A percentile compares a stretch with the other conserved stretches of the same genome.
phyloP scores from a whole-genome alignment of 257 asterid genomes.

The Dorcoceras hygrometricum region DNA sequence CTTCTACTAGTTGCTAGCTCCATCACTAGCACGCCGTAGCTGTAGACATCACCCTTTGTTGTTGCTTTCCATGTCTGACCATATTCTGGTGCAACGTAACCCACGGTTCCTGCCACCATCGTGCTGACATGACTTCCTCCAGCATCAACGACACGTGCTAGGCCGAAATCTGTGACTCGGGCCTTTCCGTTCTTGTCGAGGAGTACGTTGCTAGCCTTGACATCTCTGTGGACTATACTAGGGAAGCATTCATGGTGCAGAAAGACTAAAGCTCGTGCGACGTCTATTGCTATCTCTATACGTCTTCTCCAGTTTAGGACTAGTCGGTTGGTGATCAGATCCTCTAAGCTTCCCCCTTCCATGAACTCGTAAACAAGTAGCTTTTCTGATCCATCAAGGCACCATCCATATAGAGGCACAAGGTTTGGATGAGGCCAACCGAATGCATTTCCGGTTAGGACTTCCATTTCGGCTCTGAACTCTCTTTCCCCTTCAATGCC shows the following conservation, averaged over 20 bases:
- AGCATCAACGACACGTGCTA: constrained; percentile 67
- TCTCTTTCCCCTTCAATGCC: constrained; percentile 89
- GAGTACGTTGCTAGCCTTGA: constrained; percentile 88
- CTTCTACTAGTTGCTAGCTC: constrained; percentile 90
- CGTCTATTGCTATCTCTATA: constrained; percentile 63
- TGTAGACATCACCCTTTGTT: constrained; percentile 90
- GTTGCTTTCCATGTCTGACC: constrained; percentile 95
- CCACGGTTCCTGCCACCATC: constrained; percentile 92
- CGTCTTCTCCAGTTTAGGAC: constrained; percentile 58
- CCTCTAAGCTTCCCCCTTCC: constrained; percentile 90
- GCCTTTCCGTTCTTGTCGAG: constrained; percentile 77
- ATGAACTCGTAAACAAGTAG: constrained; percentile 81
- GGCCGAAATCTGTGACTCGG: constrained; percentile 88
- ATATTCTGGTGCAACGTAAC: constrained; percentile 94
- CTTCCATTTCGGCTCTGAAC: constrained; percentile 92
- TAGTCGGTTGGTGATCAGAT: constrained; percentile 45
- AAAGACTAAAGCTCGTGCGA: constrained; percentile 72
- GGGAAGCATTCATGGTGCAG: constrained; percentile 92
- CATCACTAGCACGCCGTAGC: constrained; percentile 86
- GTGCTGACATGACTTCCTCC: constrained; percentile 88
- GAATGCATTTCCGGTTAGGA: constrained; percentile 60
- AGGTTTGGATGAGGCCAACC: constrained; percentile 98
- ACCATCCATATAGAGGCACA: constrained; percentile 87
- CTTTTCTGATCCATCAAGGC: constrained; percentile 77
- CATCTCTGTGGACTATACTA: constrained; percentile 80